Conservation (phyloP, 2,329 filamentous ascomycete genomes). For the Xylaria sp. region DNA sequence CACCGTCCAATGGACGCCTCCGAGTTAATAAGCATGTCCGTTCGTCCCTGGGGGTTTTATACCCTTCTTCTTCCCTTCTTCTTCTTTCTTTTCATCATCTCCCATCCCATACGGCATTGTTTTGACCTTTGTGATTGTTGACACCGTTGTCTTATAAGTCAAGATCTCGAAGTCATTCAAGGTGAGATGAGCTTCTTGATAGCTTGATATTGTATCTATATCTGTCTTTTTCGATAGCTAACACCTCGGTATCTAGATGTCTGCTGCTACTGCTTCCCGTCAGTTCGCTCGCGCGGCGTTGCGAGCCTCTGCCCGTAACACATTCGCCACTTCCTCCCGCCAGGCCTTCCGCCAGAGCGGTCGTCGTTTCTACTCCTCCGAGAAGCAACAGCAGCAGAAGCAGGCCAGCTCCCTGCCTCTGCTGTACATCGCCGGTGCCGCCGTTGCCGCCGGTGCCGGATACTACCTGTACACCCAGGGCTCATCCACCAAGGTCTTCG, state of each 20-base stretch:
- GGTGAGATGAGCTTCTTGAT: not conserved
- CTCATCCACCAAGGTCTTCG: constrained; percentile 55
- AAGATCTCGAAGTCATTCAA: constrained; percentile 1
- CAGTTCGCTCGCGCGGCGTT: constrained; percentile 54
- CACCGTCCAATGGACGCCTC: constrained; percentile 13
- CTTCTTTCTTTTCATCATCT: not conserved
- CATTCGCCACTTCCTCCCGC: constrained; percentile 55
- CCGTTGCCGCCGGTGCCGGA: constrained; percentile 56
- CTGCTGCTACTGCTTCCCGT: constrained; percentile 42
- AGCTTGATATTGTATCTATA: too few relatives aligned
- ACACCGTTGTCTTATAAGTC: not conserved
- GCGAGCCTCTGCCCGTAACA: constrained; percentile 53
- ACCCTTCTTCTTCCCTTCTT: not conserved
- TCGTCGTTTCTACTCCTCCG: constrained; percentile 75
- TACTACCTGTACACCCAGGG: constrained; percentile 60
- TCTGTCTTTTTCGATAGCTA: constrained; percentile 1
- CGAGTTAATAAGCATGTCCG: constrained; percentile 13
- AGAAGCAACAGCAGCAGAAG: constrained; percentile 56
- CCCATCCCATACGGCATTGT: not conserved
- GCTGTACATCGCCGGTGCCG: constrained; percentile 55
- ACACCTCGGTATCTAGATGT: constrained; percentile 34
- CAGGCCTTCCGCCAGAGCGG: constrained; percentile 68
- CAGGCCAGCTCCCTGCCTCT: constrained; percentile 43
- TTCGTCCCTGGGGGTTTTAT: constrained; percentile 1
- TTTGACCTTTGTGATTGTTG: not conserved